Evolutionary conservation across 495 filamentous ascomycete species (phyloP).

Genomic region (Penicillium atrosanguineum): DNA sequence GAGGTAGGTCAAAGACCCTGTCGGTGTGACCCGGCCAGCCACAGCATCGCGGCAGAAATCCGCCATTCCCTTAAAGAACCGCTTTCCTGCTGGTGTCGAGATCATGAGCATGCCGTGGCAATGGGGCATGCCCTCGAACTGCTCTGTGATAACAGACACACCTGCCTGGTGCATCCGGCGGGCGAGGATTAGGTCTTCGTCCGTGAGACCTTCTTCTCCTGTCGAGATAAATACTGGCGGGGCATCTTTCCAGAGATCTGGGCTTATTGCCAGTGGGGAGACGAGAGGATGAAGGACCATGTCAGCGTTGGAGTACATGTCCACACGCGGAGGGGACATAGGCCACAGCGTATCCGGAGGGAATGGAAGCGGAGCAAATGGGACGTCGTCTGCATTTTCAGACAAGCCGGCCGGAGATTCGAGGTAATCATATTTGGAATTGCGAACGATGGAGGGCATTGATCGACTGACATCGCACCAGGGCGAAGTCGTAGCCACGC

Average conservation of each 20-base stretch:
- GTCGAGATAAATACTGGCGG: constrained; percentile 71
- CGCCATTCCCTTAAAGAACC: constrained; percentile 56
- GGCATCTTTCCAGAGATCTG: constrained; percentile 60
- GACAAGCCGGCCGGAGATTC: constrained; percentile 34
- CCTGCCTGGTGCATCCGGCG: constrained; percentile 57
- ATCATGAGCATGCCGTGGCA: constrained; percentile 69
- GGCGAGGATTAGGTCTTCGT: constrained; percentile 67
- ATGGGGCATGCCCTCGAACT: constrained; percentile 89
- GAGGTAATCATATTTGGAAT: constrained; percentile 74
- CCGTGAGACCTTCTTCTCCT: constrained; percentile 78
- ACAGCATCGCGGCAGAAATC: constrained; percentile 52
- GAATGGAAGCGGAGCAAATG: constrained; percentile 24
- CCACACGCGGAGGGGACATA: constrained; percentile 59
- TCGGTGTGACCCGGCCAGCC: constrained; percentile 19
- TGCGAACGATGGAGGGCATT: constrained; percentile 64
- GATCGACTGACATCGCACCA: constrained; percentile 78
- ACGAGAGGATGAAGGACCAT: constrained; percentile 73
- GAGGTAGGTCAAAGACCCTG: constrained; percentile 41
- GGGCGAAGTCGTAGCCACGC: constrained; percentile 60
- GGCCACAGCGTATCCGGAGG: constrained; percentile 71
- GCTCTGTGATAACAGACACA: constrained; percentile 64
- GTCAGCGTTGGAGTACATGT: constrained; percentile 64
- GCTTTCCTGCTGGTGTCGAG: constrained; percentile 40
- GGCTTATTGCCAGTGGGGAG: constrained; percentile 57
- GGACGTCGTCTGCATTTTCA: constrained; percentile 27